phyloP scores from a whole-genome alignment of 2,329 filamentous ascomycete species.

The Nigrospora sphaerica region DNA sequence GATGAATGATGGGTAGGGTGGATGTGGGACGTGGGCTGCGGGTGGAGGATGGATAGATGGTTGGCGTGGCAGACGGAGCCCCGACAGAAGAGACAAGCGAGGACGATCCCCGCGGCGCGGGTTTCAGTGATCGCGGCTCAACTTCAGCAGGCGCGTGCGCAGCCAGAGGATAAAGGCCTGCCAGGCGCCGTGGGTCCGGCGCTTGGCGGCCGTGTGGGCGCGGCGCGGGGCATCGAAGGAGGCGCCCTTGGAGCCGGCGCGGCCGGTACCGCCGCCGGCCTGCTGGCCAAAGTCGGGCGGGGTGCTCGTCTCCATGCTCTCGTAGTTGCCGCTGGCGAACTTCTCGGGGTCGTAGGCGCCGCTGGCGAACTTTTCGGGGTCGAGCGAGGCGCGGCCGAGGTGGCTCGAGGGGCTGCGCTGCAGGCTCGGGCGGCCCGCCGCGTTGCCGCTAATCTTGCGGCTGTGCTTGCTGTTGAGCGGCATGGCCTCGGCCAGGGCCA shows the following conservation, averaged over 20 bases:
- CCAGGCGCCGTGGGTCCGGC: constrained; percentile 55
- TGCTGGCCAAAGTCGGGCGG: constrained; percentile 20
- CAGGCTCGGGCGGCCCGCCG: constrained; percentile 20
- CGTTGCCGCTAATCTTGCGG: constrained; percentile 20
- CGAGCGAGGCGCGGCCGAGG: constrained; percentile 7
- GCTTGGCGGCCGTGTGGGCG: constrained; percentile 45
- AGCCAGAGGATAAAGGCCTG: constrained; percentile 59
- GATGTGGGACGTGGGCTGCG: too few species aligned
- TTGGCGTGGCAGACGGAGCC: too few species aligned
- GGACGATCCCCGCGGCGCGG: too few species aligned
- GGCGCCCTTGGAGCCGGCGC: constrained; percentile 31
- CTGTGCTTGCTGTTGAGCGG: constrained; percentile 18
- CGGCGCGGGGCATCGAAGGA: constrained; percentile 33
- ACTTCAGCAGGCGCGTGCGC: constrained; percentile 45
- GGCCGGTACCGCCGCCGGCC: constrained; percentile 30
- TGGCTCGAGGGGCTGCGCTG: constrained; percentile 13
- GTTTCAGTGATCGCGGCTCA: constrained; percentile 13
- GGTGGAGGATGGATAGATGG: too few species aligned
- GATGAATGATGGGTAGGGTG: too few species aligned
- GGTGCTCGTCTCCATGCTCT: constrained; percentile 25
- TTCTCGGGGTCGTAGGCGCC: constrained; percentile 29
- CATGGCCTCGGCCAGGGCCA: constrained; percentile 22
- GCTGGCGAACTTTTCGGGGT: constrained; percentile 35
- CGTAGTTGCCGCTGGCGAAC: constrained; percentile 40
- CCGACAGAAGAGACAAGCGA: too few species aligned